A percentile compares a stretch with the other conserved stretches of the same genome.
Conservation (phyloP, 805 yeast species). For the Sugiyamaella americana region DNA sequence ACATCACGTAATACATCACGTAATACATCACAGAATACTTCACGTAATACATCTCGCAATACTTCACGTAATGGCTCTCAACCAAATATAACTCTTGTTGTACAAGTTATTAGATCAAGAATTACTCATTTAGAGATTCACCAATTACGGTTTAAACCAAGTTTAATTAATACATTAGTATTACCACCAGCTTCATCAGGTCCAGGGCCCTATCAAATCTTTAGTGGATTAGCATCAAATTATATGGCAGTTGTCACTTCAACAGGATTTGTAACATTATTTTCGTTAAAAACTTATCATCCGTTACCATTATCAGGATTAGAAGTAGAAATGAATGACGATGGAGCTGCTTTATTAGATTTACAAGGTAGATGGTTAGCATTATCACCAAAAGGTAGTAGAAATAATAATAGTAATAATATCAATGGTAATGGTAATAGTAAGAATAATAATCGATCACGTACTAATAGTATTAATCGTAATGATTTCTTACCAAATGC, state of each 20-base stretch:
- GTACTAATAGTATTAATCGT: background rate
- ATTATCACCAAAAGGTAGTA: constrained; percentile 37
- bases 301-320: constrained; percentile 18
- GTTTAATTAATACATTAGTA: constrained; percentile 9
- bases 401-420: constrained; percentile 14
- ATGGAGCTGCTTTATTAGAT: constrained; percentile 42
- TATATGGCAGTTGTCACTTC: constrained; percentile 19
- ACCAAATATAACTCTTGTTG: constrained; percentile 1
- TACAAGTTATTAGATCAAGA: constrained; percentile 7
- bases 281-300: constrained; percentile 9
- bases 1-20: background rate
- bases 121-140: constrained; percentile 9
- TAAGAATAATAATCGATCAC: background rate
- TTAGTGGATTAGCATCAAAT: background rate
- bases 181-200: constrained; percentile 19
- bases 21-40: too few species aligned
- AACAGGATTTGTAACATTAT: constrained; percentile 21
- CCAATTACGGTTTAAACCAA: constrained; percentile 1
- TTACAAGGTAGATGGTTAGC: constrained; percentile 46
- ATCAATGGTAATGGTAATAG: constrained; percentile 7
- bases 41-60: background rate
- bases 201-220: constrained; percentile 15
- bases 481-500: constrained; percentile 9
- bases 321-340: constrained; percentile 19
- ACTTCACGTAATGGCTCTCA: background rate